These are phyloP conservation scores for Oemleria cerasiformis DNA, from an alignment of 306 rosid genomes.

Conservation along the genomic window DNA sequence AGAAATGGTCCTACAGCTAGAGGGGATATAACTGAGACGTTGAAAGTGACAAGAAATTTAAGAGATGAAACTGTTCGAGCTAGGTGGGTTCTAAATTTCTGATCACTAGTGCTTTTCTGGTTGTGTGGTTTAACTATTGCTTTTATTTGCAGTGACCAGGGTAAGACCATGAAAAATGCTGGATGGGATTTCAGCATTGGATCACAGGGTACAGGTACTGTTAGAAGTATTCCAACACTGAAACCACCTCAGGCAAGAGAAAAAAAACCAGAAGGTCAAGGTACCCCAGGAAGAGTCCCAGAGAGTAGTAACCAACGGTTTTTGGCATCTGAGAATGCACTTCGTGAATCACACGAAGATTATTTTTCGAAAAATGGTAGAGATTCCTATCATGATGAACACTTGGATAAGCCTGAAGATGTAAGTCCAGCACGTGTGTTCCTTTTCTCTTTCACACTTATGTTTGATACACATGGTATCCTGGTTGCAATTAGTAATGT, in stretches of 20 bases:
- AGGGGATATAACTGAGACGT: conserved; percentile 66
- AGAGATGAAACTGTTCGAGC: conserved; percentile 62
- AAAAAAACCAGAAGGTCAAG: conserved; percentile 55
- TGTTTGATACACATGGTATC: background rate
- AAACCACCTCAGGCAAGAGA: conserved; percentile 93
- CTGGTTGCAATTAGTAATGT: background rate
- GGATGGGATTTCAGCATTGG: conserved; percentile 99
- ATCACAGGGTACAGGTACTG: conserved; percentile 78
- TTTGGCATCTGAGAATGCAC: conserved; percentile 46
- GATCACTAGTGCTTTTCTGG: conserved; percentile 9
- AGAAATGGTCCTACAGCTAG: conserved; percentile 54
- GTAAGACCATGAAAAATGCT: conserved; percentile 60
- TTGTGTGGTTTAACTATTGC: conserved; percentile 33
- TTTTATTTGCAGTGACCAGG: conserved; percentile 72
- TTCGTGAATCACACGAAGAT: conserved; percentile 38
- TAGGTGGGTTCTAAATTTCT: conserved; percentile 55
- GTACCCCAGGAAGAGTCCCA: conserved; percentile 47
- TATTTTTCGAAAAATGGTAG: conserved; percentile 41
- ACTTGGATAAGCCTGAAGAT: conserved; percentile 48
- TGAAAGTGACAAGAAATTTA: conserved; percentile 57
- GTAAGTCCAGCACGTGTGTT: conserved; percentile 44
- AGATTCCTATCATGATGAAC: conserved; percentile 40
- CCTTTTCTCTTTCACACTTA: background rate
- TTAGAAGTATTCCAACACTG: conserved; percentile 50
- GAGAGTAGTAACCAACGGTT: conserved; percentile 57